Base-by-base conservation (phyloP, 495 filamentous ascomycete species). In the Podospora fimiseda region DNA sequence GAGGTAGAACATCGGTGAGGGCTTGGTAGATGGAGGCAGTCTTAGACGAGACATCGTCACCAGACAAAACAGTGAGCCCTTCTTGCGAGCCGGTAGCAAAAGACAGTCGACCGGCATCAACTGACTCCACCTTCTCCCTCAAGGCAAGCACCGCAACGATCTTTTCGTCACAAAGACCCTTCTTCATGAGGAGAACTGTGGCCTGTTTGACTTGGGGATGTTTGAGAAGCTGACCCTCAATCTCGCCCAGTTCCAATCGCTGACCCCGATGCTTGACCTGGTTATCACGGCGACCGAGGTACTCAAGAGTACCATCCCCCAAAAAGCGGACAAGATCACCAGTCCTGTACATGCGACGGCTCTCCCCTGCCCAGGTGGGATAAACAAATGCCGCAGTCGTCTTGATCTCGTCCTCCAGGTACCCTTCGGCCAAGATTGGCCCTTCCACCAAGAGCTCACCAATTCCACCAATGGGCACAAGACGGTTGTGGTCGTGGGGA, bases 1-100 rank as follows among this genome's bases (percentile, higher is more conserved):
- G 51, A 1, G 53, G 55, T 2, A 81, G 24, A 40, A 52, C 40
- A 1, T 14, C 9, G 16, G 42, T 13, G 7, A 51, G 38, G 5
- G 38, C 38, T 22, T 43, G 48, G 5, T 38, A 3, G 13, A 51
- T 5, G 4, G 38, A 21, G 4, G 19, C 30, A 9, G 48, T 51
- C 16, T 19, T n/a, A n/a, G n/a, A 7, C 3, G 48, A 51, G 38
- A 43, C 15, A 18, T n/a, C 21, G 9, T 41, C 38, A 0, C 48
- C 38, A 42, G 22, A 14, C 48, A 51, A 15, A 22, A 51, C 21
- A n/a, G 40, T 38, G 3, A 41, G 3, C 2, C 38, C 38, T 9
- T 51, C 48, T 2, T n/a, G 14, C 23, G 21, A 20, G 16, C 41
- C 48, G 5, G 37, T 30, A 6, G 37, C 18, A 2, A 43, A 9